phyloP scores from a whole-genome alignment of 352 stramenopile genomes.

The Bremia lactucae region DNA sequence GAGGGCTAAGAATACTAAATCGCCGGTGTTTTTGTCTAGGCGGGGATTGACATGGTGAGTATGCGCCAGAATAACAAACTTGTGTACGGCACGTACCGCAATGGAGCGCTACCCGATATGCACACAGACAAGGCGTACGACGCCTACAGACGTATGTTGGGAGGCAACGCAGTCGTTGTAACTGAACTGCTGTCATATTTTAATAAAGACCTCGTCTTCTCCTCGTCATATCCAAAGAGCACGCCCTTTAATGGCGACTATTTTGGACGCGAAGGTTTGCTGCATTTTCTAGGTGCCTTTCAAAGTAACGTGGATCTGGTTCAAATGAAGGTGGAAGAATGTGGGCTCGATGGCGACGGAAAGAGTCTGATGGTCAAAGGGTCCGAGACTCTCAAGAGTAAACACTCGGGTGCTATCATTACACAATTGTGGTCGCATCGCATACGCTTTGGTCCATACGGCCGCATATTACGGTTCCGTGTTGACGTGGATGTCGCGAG shows the following conservation, averaged over 20 bases:
- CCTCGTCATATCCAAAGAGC: conserved; percentile 69
- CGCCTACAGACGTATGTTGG: conserved; percentile 54
- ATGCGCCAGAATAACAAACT: conserved; percentile 80
- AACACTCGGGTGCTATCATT: conserved; percentile 58
- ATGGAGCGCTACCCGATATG: conserved; percentile 63
- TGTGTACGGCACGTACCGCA: conserved; percentile 71
- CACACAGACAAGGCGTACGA: conserved; percentile 70
- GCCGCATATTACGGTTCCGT: conserved; percentile 69
- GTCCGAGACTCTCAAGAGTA: conserved; percentile 74
- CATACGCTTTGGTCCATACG: conserved; percentile 70
- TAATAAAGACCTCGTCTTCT: conserved; percentile 85
- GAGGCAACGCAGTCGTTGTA: conserved; percentile 36
- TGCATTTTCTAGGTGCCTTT: conserved; percentile 71
- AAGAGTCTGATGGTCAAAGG: conserved; percentile 69
- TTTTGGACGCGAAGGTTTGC: conserved; percentile 71
- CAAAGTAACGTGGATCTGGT: conserved; percentile 70
- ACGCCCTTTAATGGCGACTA: conserved; percentile 74
- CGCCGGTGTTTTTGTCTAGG: conserved; percentile 16
- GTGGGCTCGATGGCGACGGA: conserved; percentile 44
- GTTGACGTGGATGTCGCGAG: conserved; percentile 71
- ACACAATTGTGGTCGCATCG: conserved; percentile 66
- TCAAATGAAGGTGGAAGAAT: conserved; percentile 66
- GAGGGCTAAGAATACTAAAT: too few species aligned
- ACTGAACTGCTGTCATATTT: conserved; percentile 76
- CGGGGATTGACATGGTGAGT: conserved; percentile 63